Evolutionary conservation across 1,284 basidiomycete genomes (phyloP).

Genomic region (Irpex sp.): DNA sequence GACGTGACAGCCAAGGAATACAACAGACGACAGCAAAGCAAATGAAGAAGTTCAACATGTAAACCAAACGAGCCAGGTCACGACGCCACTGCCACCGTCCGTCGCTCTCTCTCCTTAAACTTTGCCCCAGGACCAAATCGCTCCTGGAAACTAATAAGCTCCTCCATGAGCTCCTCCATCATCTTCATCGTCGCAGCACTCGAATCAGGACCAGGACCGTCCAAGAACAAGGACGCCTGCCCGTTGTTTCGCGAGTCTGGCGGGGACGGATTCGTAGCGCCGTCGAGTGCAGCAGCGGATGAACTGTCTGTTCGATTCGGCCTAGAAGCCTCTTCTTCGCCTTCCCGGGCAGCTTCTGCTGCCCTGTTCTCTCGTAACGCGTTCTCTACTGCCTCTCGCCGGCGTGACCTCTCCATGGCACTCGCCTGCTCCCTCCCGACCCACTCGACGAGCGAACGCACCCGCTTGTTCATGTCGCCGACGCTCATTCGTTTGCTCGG

Average conservation of each 20-base stretch:
- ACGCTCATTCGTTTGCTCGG: conserved; percentile 93
- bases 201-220: conserved; percentile 14
- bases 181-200: conserved; percentile 60
- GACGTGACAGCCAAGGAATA: conserved; percentile 9
- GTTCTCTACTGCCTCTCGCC: conserved; percentile 63
- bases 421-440: conserved; percentile 81
- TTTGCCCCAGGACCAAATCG: conserved; percentile 66
- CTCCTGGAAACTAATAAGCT: conserved; percentile 85
- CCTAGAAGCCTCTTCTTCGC: background rate
- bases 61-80: conserved; percentile 22
- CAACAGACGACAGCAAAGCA: conserved; percentile 9
- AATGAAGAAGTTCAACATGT: background rate
- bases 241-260: conserved; percentile 18
- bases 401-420: conserved; percentile 67
- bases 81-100: conserved; percentile 29
- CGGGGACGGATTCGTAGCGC: conserved; percentile 15
- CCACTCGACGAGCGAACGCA: conserved; percentile 89
- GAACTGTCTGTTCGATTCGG: background rate
- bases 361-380: conserved; percentile 38
- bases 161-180: conserved; percentile 87
- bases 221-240: conserved; percentile 6
- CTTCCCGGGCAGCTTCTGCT: conserved; percentile 10
- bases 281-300: background rate
- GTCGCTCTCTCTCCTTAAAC: conserved; percentile 52
- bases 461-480: conserved; percentile 95